phyloP scores from a whole-genome alignment of 2,329 filamentous ascomycete genomes.

The Ascochyta rabiei region DNA sequence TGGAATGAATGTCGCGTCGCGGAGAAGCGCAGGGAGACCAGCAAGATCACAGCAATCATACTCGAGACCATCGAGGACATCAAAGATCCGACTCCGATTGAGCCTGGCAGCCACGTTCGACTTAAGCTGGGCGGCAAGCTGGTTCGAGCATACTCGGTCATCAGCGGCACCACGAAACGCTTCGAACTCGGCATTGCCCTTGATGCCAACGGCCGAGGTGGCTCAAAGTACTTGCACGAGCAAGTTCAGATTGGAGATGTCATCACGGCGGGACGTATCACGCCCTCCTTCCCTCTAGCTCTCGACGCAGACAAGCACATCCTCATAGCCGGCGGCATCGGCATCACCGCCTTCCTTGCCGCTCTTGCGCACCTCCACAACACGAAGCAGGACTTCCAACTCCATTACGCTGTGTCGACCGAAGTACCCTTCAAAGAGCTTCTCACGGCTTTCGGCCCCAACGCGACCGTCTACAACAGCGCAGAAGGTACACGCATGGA shows the following conservation, averaged over 20 bases:
- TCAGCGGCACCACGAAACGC: slow-evolving; percentile 56
- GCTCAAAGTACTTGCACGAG: slow-evolving; percentile 64
- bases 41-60: slow-evolving; percentile 58
- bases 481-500: slow-evolving; percentile 60
- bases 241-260: slow-evolving; percentile 55
- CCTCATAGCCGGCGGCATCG: slow-evolving; percentile 69
- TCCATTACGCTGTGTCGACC: slow-evolving; percentile 64
- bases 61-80: slow-evolving; percentile 55
- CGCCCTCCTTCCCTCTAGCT: slow-evolving; percentile 55
- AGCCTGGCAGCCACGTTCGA: slow-evolving; percentile 61
- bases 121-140: slow-evolving; percentile 64
- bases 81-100: slow-evolving; percentile 39
- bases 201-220: slow-evolving; percentile 63
- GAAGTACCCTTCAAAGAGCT: slow-evolving; percentile 63
- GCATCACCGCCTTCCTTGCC: slow-evolving; percentile 68
- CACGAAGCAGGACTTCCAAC: slow-evolving; percentile 50
- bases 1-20: slow-evolving; percentile 53
- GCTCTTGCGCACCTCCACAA: slow-evolving; percentile 50
- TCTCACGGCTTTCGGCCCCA: slow-evolving; percentile 51
- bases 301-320: slow-evolving; percentile 62
- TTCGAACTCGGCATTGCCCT: slow-evolving; percentile 67
- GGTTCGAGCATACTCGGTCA: slow-evolving; percentile 65
- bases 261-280: slow-evolving; percentile 60
- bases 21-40: slow-evolving; percentile 59
- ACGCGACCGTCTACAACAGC: slow-evolving; percentile 61